A percentile compares a stretch with the other conserved stretches of the same genome.
These are phyloP conservation scores for Lolium rigidum DNA, from an alignment of 176 grass and related monocot species.

Conservation along the genomic window DNA sequence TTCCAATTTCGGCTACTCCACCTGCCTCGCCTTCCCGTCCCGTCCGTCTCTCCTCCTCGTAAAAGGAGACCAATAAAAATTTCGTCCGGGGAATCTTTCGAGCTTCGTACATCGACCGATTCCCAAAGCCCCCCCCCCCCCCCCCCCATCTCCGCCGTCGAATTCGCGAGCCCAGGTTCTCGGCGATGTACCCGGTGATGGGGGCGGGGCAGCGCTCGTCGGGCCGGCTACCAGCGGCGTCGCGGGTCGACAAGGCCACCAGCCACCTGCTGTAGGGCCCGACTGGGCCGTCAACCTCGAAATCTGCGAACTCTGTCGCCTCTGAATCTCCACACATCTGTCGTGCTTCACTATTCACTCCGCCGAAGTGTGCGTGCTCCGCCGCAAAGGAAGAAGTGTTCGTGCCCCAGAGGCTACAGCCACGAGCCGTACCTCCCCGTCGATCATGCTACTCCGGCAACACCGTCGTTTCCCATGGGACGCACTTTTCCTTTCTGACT, in stretches of 20 bases:
- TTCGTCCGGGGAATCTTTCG: conserved; percentile 41
- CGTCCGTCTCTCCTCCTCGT: conserved; percentile 12
- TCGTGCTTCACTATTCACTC: too few relatives aligned
- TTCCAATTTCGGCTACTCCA: conserved; percentile 21
- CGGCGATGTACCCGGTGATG: conserved; percentile 15
- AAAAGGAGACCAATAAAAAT: conserved; percentile 7
- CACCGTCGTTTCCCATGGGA: too few relatives aligned
- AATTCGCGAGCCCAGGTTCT: neutral
- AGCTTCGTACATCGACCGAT: conserved; percentile 38
- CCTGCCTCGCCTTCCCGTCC: neutral
- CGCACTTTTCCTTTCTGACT: too few relatives aligned
- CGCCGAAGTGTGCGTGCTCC: too few relatives aligned
- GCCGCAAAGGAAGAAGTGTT: too few relatives aligned
- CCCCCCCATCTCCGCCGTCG: neutral
- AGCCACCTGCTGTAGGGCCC: conserved; percentile 81
- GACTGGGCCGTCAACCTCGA: conserved; percentile 98
- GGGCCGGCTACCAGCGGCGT: conserved; percentile 53
- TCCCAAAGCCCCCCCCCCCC: neutral
- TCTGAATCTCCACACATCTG: too few relatives aligned
- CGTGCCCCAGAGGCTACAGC: too few relatives aligned
- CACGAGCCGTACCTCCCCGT: too few relatives aligned
- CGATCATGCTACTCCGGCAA: too few relatives aligned
- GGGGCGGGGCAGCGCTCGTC: conserved; percentile 31
- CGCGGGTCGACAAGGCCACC: conserved; percentile 91
- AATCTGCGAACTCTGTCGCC: too few relatives aligned